Evolutionary conservation across 2,329 filamentous ascomycete species (phyloP).

Genomic region (Penicillium sp.): DNA sequence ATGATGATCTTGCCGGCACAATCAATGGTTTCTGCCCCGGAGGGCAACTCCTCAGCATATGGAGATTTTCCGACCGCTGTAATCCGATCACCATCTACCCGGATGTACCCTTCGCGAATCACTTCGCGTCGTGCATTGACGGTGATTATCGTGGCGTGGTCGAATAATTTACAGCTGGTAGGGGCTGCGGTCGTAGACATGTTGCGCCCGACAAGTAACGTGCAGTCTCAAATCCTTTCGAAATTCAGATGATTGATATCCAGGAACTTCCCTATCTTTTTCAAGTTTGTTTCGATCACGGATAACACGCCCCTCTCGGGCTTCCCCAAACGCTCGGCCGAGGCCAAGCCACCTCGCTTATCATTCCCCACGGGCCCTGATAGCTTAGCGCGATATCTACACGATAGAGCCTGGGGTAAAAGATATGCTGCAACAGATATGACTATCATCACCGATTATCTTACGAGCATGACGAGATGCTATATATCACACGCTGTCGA

Average conservation of each 20-base stretch:
- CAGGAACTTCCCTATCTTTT: background rate
- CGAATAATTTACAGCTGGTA: conserved; percentile 14
- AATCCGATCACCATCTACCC: conserved; percentile 11
- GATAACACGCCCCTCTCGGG: background rate
- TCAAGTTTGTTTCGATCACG: background rate
- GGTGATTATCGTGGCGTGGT: conserved; percentile 22
- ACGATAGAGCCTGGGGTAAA: background rate
- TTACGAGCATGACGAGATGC: background rate
- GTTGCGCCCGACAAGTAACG: background rate
- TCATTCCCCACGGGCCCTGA: conserved; percentile 10
- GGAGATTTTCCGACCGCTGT: conserved; percentile 11
- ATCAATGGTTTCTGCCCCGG: conserved; percentile 24
- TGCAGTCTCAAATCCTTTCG: background rate
- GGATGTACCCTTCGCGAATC: conserved; percentile 18
- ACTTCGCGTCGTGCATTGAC: conserved; percentile 21
- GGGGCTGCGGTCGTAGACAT: background rate
- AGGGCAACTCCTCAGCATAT: conserved; percentile 3
- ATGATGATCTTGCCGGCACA: conserved; percentile 37
- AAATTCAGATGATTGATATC: background rate
- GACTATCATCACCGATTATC: background rate
- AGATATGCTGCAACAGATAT: conserved; percentile 13
- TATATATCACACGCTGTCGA: conserved; percentile 15
- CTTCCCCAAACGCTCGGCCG: conserved; percentile 14
- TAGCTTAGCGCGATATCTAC: conserved; percentile 2
- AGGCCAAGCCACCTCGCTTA: conserved; percentile 20